phyloP scores from a whole-genome alignment of 139 green algal species.

The Volvox africanus region DNA sequence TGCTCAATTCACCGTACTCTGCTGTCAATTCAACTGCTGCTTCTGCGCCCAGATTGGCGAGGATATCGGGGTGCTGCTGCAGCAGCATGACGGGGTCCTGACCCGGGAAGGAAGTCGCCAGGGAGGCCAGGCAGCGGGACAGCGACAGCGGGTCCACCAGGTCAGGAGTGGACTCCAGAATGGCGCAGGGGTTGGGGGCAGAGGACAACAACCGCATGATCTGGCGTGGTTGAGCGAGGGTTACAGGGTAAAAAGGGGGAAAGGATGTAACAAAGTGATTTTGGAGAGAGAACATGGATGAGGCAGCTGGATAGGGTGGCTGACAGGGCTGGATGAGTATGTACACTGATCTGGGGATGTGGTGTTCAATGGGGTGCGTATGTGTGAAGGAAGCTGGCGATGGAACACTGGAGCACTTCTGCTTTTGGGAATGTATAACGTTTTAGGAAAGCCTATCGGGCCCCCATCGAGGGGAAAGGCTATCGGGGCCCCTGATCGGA shows the following conservation, averaged over 20 bases:
- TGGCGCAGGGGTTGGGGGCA: conserved; percentile 51
- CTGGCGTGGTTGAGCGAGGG: conserved; percentile 24
- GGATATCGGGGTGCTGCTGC: conserved; percentile 49
- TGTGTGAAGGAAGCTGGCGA: too few species aligned
- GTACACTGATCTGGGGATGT: too few species aligned
- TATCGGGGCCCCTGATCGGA: too few species aligned
- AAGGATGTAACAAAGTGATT: not conserved
- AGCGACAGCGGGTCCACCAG: conserved; percentile 59
- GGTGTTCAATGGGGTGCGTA: too few species aligned
- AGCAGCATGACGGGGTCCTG: conserved; percentile 45
- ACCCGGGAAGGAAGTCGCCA: conserved; percentile 41
- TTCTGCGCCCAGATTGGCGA: conserved; percentile 50
- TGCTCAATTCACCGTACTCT: conserved; percentile 60
- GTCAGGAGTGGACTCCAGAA: conserved; percentile 61
- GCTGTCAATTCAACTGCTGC: conserved; percentile 29
- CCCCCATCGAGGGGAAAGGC: too few species aligned
- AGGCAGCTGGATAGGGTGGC: too few species aligned
- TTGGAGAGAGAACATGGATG: too few species aligned
- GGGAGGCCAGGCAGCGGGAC: conserved; percentile 43
- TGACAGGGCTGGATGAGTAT: too few species aligned
- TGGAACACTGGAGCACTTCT: too few species aligned
- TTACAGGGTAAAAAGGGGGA: not conserved
- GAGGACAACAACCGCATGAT: conserved; percentile 51
- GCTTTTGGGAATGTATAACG: too few species aligned
- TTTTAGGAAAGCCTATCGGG: too few species aligned